These are phyloP conservation scores for Melocanna baccifera DNA, from an alignment of 176 grass and related monocot species.

Conservation along the genomic window DNA sequence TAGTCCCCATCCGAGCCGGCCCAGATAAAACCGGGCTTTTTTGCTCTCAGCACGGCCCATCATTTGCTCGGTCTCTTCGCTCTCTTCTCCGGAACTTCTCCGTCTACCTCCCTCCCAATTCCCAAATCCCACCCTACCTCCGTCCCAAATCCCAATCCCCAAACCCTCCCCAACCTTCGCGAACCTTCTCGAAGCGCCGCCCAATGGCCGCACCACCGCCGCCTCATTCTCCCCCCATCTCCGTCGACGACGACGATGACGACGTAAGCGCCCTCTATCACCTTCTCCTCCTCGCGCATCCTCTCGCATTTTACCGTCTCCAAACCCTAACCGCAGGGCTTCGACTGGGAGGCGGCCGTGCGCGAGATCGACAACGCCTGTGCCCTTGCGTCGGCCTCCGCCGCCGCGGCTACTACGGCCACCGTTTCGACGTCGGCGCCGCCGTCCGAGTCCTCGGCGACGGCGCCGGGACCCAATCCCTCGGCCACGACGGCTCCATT, in stretches of 20 bases:
- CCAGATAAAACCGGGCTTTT: no score
- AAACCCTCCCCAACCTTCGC: not conserved
- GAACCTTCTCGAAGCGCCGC: constrained; percentile 12
- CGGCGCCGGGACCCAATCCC: not conserved
- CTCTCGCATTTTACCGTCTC: constrained; percentile 11
- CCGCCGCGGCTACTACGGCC: not conserved
- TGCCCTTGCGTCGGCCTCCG: constrained; percentile 29
- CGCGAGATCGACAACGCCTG: constrained; percentile 58
- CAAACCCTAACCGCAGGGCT: constrained; percentile 55
- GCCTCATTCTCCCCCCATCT: not conserved
- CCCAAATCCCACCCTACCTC: constrained; percentile 26
- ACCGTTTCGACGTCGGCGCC: not conserved
- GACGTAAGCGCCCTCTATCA: constrained; percentile 47
- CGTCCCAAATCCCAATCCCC: not conserved
- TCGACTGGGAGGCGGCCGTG: constrained; percentile 85
- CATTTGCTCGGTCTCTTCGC: not conserved
- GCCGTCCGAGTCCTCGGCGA: not conserved
- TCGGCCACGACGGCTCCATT: not conserved
- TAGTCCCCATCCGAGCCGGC: not conserved
- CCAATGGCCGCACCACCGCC: constrained; percentile 29
- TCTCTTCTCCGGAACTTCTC: not conserved
- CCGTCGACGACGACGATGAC: constrained; percentile 45
- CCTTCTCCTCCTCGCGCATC: not conserved
- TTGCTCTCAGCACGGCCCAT: not conserved
- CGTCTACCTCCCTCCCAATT: constrained; percentile 20